phyloP scores from a whole-genome alignment of 2,329 filamentous ascomycete genomes.

The Zopfia rhizophila region DNA sequence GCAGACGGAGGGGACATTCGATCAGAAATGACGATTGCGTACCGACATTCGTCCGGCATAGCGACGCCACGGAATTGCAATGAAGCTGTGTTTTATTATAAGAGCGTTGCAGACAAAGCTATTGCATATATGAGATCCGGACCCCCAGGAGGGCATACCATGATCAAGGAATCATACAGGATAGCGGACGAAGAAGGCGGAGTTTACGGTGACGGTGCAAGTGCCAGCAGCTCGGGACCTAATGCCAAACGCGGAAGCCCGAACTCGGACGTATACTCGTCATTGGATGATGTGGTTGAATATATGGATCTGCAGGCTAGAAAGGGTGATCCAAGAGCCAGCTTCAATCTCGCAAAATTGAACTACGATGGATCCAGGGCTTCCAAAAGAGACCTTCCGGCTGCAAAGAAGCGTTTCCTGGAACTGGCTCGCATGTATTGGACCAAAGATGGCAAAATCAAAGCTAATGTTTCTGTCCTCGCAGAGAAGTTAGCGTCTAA shows the following conservation, averaged over 20 bases:
- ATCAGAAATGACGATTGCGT: slow-evolving; percentile 93
- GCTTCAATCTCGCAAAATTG: slow-evolving; percentile 84
- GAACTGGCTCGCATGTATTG: slow-evolving; percentile 84
- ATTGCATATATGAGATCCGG: slow-evolving; percentile 88
- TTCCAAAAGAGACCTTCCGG: slow-evolving; percentile 75
- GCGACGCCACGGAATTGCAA: slow-evolving; percentile 89
- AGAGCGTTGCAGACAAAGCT: slow-evolving; percentile 91
- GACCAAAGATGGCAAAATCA: slow-evolving; percentile 79
- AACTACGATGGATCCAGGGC: slow-evolving; percentile 88
- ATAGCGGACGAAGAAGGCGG: slow-evolving; percentile 92
- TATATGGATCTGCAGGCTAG: slow-evolving; percentile 91
- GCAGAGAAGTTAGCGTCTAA: slow-evolving; percentile 84
- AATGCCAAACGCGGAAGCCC: slow-evolving; percentile 80
- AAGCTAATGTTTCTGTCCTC: slow-evolving; percentile 73
- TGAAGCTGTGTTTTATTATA: slow-evolving; percentile 86
- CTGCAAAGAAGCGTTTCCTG: slow-evolving; percentile 83
- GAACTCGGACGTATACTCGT: slow-evolving; percentile 83
- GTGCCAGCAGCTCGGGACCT: slow-evolving; percentile 84
- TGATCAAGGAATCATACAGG: slow-evolving; percentile 81
- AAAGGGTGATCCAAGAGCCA: slow-evolving; percentile 88
- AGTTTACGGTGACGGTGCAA: slow-evolving; percentile 94
- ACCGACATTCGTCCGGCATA: slow-evolving; percentile 85
- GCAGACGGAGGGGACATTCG: slow-evolving; percentile 83
- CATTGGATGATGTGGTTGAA: slow-evolving; percentile 92
- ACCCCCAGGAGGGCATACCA: slow-evolving; percentile 84